A percentile compares a stretch with the other conserved stretches of the same genome.
Evolutionary conservation across 2,329 filamentous ascomycete species (phyloP).

Genomic region (Zymoseptoria ardabiliae): DNA sequence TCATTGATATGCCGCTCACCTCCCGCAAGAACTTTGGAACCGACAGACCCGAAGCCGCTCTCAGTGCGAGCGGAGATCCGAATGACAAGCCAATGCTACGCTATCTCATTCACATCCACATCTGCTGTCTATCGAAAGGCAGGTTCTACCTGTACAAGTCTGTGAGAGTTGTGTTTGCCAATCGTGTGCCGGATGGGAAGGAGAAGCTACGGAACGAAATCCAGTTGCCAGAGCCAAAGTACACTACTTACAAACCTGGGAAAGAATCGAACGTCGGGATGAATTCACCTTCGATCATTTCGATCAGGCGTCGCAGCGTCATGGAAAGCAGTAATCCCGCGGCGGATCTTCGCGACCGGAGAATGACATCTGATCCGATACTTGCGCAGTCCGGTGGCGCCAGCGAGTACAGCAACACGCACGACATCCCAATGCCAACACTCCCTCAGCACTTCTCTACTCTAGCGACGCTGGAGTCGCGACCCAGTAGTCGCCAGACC

Average conservation of each 20-base stretch:
- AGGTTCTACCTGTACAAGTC: constrained; percentile 87
- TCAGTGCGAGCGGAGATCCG: constrained; percentile 43
- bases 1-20: constrained; percentile 61
- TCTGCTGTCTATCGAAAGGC: constrained; percentile 77
- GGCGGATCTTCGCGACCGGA: not conserved
- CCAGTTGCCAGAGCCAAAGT: constrained; percentile 79
- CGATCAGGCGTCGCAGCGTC: constrained; percentile 12
- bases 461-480: constrained; percentile 23
- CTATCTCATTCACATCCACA: constrained; percentile 87
- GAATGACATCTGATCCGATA: constrained; percentile 1
- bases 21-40: constrained; percentile 43
- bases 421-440: constrained; percentile 15
- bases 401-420: constrained; percentile 18
- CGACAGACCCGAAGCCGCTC: constrained; percentile 46
- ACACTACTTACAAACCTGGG: constrained; percentile 69
- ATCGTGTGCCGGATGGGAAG: constrained; percentile 90
- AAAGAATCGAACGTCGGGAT: constrained; percentile 33
- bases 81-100: constrained; percentile 67
- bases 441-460: constrained; percentile 21
- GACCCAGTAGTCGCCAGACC: constrained; percentile 23
- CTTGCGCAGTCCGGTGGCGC: constrained; percentile 21
- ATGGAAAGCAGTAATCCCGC: constrained; percentile 4
- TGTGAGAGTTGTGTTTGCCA: constrained; percentile 91
- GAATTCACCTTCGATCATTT: constrained; percentile 10
- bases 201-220: constrained; percentile 87